Conservation (phyloP, 2,329 filamentous ascomycete species). For the Beauveria brongniartii region DNA sequence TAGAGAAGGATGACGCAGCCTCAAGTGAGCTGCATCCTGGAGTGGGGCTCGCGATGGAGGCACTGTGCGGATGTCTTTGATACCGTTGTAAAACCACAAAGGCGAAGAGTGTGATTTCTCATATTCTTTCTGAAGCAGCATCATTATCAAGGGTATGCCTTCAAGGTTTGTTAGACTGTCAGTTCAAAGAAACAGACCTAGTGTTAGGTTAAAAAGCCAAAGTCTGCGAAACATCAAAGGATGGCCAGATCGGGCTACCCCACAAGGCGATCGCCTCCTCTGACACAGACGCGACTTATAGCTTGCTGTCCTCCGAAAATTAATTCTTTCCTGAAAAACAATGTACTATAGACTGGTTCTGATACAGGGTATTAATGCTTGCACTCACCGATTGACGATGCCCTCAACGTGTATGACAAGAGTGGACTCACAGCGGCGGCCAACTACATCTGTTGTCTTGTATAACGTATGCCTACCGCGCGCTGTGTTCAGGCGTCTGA, state of each 20-base stretch:
- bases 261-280: neutral
- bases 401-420: neutral
- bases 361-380: neutral
- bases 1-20: neutral
- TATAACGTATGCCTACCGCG: neutral
- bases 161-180: neutral
- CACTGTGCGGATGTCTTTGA: neutral
- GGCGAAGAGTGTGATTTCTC: no score
- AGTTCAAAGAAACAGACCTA: neutral
- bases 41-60: neutral
- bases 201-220: neutral
- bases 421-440: neutral
- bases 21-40: neutral
- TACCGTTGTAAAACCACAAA: neutral
- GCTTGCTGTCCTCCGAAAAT: neutral
- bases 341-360: neutral
- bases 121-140: neutral
- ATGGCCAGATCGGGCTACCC: neutral
- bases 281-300: neutral
- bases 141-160: neutral
- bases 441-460: neutral
- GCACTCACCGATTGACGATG: neutral
- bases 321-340: neutral
- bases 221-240: neutral
- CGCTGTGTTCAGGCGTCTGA: neutral